Evolutionary conservation across 768 basidiomycete species (phyloP).

Genomic region (Termitomyces sp.): DNA sequence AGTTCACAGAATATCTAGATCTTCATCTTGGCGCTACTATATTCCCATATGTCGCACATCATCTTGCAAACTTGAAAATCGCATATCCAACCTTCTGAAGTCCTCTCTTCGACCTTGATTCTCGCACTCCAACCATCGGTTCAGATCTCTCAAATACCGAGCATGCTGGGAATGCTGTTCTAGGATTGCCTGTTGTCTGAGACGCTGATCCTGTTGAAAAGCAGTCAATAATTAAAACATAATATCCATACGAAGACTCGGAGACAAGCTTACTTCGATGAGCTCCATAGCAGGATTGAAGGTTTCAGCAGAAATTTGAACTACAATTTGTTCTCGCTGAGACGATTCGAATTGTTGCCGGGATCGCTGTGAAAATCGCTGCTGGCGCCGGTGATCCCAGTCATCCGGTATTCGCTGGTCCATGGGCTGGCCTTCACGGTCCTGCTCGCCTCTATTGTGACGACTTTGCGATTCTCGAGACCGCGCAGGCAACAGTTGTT

Average conservation of each 20-base stretch:
- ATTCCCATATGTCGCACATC: neutral
- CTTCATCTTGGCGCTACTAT: neutral
- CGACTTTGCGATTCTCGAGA: neutral
- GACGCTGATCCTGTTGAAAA: neutral
- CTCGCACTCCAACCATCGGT: neutral
- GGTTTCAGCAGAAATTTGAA: neutral
- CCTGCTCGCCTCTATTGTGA: neutral
- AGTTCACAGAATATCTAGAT: neutral
- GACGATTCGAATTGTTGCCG: neutral
- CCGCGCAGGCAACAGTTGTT: neutral
- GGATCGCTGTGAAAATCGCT: neutral
- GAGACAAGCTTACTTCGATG: neutral
- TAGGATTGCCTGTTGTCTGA: neutral
- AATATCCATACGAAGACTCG: neutral
- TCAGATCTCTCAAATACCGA: slow-evolving; percentile 4
- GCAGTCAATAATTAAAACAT: neutral
- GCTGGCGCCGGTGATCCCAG: neutral
- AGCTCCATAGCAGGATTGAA: slow-evolving; percentile 1
- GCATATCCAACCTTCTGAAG: neutral
- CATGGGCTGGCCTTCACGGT: neutral
- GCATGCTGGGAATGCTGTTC: slow-evolving; percentile 3
- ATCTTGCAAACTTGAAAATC: neutral
- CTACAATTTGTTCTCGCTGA: neutral
- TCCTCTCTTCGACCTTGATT: neutral
- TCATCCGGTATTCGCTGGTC: neutral